A percentile compares a stretch with the other conserved stretches of the same genome.
Evolutionary conservation across 2,329 filamentous ascomycete species (phyloP).

Genomic region (Thermoascus crustaceus): DNA sequence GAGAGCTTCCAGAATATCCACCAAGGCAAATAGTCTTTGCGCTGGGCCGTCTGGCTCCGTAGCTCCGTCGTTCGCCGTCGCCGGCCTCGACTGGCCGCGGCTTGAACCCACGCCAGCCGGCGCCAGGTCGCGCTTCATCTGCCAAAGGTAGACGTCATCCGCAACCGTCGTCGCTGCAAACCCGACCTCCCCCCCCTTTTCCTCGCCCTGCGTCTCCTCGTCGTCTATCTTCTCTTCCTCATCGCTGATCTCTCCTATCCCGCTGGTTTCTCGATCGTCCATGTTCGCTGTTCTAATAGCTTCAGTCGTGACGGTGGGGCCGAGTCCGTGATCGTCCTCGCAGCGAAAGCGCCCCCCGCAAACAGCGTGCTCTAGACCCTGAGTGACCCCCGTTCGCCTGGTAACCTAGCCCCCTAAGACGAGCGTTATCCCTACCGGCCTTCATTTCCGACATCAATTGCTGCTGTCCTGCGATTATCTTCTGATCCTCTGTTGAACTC

Average conservation of each 20-base stretch:
- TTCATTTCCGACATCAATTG: conserved; percentile 2
- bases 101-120: too few relatives aligned
- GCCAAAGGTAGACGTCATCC: conserved; percentile 36
- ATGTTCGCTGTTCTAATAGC: conserved; percentile 1
- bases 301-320: not conserved
- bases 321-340: conserved; percentile 1
- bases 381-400: conserved; percentile 19
- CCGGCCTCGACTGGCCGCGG: too few relatives aligned
- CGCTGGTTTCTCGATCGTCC: too few relatives aligned
- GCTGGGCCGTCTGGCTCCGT: too few relatives aligned
- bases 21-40: too few relatives aligned
- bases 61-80: too few relatives aligned
- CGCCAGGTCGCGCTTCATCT: too few relatives aligned
- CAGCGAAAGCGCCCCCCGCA: conserved; percentile 16
- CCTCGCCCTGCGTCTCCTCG: not conserved
- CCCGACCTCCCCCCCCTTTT: not conserved
- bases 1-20: too few relatives aligned
- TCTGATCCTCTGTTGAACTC: not conserved
- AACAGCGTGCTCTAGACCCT: conserved; percentile 18
- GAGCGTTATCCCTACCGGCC: too few relatives aligned
- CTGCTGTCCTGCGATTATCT: conserved; percentile 4
- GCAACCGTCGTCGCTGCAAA: conserved; percentile 12
- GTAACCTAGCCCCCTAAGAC: too few relatives aligned
- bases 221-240: conserved; percentile 2
- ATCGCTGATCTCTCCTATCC: conserved; percentile 4